phyloP scores from a whole-genome alignment of 2,329 filamentous ascomycete genomes.

The Sporothrix pallida region DNA sequence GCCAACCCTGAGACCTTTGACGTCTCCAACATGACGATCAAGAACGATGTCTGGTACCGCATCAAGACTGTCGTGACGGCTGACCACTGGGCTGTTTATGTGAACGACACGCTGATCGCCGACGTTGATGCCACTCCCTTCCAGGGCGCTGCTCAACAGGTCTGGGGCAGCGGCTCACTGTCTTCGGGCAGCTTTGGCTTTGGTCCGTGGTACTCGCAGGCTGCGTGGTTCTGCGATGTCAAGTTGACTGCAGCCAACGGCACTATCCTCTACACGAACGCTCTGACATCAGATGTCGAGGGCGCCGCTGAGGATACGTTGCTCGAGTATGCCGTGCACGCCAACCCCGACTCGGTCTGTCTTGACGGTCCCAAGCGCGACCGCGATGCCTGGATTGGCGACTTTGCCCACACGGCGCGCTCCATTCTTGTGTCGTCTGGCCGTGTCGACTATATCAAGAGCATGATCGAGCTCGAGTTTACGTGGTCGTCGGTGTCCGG shows the following conservation, averaged over 20 bases:
- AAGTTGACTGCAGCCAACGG: not conserved
- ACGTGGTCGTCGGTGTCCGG: not conserved
- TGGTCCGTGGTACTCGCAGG: conserved; percentile 2
- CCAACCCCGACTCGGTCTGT: conserved; percentile 1
- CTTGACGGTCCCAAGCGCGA: not conserved
- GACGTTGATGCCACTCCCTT: not conserved
- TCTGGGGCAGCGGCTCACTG: not conserved
- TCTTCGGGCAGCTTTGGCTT: not conserved
- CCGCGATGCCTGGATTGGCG: not conserved
- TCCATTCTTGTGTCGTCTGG: not conserved
- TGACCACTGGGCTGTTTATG: not conserved
- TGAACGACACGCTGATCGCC: conserved; percentile 2
- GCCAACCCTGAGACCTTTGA: not conserved
- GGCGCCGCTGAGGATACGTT: not conserved
- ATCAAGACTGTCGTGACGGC: not conserved
- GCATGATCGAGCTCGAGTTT: conserved; percentile 10
- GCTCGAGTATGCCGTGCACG: not conserved
- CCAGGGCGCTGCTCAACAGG: not conserved
- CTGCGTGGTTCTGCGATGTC: not conserved
- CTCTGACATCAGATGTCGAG: not conserved
- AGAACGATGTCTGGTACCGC: not conserved
- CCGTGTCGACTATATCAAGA: conserved; percentile 11
- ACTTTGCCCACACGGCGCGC: conserved; percentile 9
- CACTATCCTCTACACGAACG: not conserved
- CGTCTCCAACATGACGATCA: conserved; percentile 2